Evolutionary conservation across 169 alveolate species (phyloP).

Genomic region (Cryptosporidium baileyi): DNA sequence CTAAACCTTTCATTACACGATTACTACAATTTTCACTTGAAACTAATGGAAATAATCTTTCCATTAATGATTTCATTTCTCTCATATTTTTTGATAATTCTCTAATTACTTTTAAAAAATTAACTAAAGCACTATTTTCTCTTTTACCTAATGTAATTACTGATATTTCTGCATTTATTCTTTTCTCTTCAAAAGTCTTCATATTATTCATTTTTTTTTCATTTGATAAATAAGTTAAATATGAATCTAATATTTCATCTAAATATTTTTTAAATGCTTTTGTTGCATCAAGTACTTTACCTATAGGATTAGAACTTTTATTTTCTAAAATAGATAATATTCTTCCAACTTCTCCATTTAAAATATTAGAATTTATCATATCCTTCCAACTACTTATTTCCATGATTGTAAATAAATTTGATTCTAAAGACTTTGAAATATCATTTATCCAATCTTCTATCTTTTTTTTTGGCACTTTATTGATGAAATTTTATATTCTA

Average conservation of each 20-base stretch:
- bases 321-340: constrained; percentile 16
- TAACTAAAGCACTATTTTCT: constrained; percentile 2
- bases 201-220: background rate
- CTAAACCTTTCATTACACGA: background rate
- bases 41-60: constrained; percentile 23
- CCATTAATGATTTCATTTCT: constrained; percentile 18
- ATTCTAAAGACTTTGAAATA: background rate
- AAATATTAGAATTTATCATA: constrained; percentile 2
- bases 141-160: constrained; percentile 26
- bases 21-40: constrained; percentile 3
- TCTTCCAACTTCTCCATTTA: constrained; percentile 1
- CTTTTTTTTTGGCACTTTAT: constrained; percentile 5
- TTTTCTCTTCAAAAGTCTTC: background rate
- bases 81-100: background rate
- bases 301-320: constrained; percentile 26
- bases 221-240: background rate
- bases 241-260: constrained; percentile 1
- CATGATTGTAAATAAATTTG: constrained; percentile 13
- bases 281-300: constrained; percentile 1
- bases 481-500: background rate
- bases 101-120: constrained; percentile 1
- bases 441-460: constrained; percentile 9
- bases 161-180: constrained; percentile 14
- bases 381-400: constrained; percentile 25
- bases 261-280: constrained; percentile 24